Evolutionary conservation across 1,284 basidiomycete genomes (phyloP).

Genomic region (Cryptococcus floricola): DNA sequence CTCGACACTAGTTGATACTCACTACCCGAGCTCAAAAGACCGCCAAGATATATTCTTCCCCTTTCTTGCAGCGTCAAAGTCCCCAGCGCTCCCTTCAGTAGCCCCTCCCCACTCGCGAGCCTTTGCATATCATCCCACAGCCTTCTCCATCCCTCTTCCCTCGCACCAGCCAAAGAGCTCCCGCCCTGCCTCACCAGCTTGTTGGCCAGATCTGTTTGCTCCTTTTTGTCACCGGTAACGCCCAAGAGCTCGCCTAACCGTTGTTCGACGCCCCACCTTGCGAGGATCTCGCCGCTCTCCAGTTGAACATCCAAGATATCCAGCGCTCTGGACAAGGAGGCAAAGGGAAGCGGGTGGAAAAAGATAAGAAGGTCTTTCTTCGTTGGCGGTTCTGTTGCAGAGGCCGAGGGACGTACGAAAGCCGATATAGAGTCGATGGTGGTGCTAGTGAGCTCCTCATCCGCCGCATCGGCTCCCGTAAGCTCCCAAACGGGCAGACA

Average conservation of each 20-base stretch:
- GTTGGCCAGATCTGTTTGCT: conserved; percentile 81
- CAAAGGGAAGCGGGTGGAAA: conserved; percentile 68
- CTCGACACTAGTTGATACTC: conserved; percentile 45
- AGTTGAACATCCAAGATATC: conserved; percentile 89
- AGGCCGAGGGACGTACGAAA: conserved; percentile 70
- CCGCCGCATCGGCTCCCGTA: conserved; percentile 56
- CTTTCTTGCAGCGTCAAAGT: conserved; percentile 67
- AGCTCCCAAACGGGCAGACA: conserved; percentile 86
- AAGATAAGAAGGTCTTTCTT: conserved; percentile 74
- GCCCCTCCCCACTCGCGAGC: conserved; percentile 62
- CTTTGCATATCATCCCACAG: conserved; percentile 84
- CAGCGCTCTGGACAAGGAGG: conserved; percentile 71
- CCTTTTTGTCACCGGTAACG: conserved; percentile 60
- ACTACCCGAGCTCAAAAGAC: conserved; percentile 80
- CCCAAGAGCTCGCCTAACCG: conserved; percentile 80
- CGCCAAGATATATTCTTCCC: conserved; percentile 72
- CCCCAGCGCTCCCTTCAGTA: conserved; percentile 70
- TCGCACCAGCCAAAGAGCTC: conserved; percentile 34
- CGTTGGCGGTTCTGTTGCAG: conserved; percentile 55
- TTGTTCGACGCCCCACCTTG: conserved; percentile 76
- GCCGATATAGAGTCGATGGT: conserved; percentile 72
- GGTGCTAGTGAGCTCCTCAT: conserved; percentile 69
- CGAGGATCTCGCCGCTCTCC: conserved; percentile 84
- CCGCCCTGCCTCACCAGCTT: conserved; percentile 67
- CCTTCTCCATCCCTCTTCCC: conserved; percentile 73